These are phyloP conservation scores for Pyrenula aspistea DNA, from an alignment of 495 filamentous ascomycete genomes.

Conservation along the genomic window DNA sequence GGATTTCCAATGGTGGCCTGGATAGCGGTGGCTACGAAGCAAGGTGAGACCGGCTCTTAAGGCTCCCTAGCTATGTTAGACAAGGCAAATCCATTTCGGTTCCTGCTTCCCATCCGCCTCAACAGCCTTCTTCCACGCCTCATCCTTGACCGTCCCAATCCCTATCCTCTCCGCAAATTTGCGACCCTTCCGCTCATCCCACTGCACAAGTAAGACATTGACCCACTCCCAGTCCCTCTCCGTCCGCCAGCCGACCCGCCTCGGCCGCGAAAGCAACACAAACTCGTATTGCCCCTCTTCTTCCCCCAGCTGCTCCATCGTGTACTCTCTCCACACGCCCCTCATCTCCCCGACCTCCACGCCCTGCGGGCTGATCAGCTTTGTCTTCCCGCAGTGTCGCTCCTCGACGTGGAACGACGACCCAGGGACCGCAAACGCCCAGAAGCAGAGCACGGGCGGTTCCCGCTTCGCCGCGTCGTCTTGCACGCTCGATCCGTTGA, in stretches of 20 bases:
- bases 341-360: neutral
- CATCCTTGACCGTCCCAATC: neutral
- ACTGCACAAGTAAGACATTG: neutral
- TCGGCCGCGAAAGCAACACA: neutral
- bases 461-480: no score
- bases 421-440: neutral
- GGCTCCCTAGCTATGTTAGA: no score
- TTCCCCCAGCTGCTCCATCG: neutral
- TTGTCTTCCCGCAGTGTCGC: neutral
- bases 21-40: no score
- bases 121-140: neutral
- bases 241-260: neutral
- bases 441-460: neutral
- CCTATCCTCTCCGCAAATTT: neutral
- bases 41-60: no score
- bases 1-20: no score
- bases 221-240: neutral
- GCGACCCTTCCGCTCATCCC: neutral
- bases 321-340: neutral
- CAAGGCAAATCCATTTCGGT: neutral
- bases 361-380: neutral
- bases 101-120: neutral
- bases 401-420: neutral
- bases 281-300: neutral
- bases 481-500: no score